Base-by-base conservation (phyloP, 2,329 filamentous ascomycete genomes). In the Monascus ruber region DNA sequence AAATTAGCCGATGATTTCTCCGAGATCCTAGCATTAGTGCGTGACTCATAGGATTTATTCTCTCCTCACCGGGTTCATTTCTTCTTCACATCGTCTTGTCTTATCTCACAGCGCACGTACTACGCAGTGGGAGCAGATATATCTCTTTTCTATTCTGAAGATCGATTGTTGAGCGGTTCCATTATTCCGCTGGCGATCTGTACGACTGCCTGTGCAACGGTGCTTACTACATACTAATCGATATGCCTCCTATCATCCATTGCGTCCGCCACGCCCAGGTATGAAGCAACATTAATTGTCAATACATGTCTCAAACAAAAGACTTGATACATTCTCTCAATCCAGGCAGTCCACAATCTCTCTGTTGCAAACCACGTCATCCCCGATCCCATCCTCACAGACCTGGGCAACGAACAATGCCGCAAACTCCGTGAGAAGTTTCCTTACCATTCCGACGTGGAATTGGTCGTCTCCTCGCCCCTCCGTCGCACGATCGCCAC, bases 401-500 rank as follows among this genome's bases (percentile, higher is more conserved):
- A 75, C 0, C 70, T 80, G n/a, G 88, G 88, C 50, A 71, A 80
- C 56, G 54, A 77, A 45, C 86, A 95, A 71, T 93, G 86, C 65
- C 66, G 62, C 25, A 58, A 63, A 10, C 77, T 94, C 32, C 63
- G 72, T 50, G 55, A 68, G 26, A 51, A 45, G 35, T 94, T 93
- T 57, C 76, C 82, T 6, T 62, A 74, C 60, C 80, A 83, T 56
- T 65, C 69, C 45, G 62, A 71, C 31, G 66, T 91, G 53, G 80
- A 81, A 4, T 72, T 83, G 49, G 72, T 94, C 8, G 73, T 87
- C 24, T 79, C 85, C 31, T 91, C 85, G 1, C 86, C 87, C 5
- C 72, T 94, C 48, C 79, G 81, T 37, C 78, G 87, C 45, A 93
- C 87, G 2, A 70, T 94, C 34, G 77, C 85, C 62, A 94, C 87